phyloP scores from a whole-genome alignment of 768 basidiomycete genomes.

The Aureoboletus auriporus region DNA sequence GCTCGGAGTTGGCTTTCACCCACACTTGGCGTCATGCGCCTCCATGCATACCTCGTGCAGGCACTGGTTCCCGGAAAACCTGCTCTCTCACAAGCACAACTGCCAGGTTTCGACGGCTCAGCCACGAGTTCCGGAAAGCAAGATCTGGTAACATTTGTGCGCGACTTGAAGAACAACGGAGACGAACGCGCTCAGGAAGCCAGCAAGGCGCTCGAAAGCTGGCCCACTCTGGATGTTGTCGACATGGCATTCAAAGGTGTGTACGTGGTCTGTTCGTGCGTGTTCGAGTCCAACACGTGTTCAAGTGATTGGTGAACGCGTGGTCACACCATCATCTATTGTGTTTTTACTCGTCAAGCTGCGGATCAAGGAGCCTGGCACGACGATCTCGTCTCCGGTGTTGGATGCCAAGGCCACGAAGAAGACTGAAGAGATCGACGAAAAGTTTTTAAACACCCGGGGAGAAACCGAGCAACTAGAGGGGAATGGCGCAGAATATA shows the following conservation, averaged over 20 bases:
- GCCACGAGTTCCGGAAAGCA: constrained; percentile 22
- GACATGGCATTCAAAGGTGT: constrained; percentile 84
- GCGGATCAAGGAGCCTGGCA: constrained; percentile 58
- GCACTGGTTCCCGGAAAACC: constrained; percentile 61
- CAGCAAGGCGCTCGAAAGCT: constrained; percentile 59
- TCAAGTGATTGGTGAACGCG: constrained; percentile 84
- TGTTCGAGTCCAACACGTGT: constrained; percentile 2
- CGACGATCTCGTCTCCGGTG: constrained; percentile 27
- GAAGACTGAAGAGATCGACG: constrained; percentile 58
- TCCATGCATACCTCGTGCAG: constrained; percentile 82
- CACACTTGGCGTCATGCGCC: constrained; percentile 71
- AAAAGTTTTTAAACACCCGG: constrained; percentile 62
- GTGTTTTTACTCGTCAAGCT: constrained; percentile 85
- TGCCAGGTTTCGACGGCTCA: constrained; percentile 64
- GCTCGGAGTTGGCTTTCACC: constrained; percentile 88
- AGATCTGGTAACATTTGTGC: constrained; percentile 17
- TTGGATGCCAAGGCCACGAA: constrained; percentile 42
- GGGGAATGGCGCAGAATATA: constrained; percentile 48
- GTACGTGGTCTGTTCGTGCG: constrained; percentile 7
- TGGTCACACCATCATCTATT: constrained; percentile 84
- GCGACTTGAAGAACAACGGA: constrained; percentile 12
- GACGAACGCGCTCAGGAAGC: constrained; percentile 20
- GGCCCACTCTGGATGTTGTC: constrained; percentile 76
- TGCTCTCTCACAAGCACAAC: constrained; percentile 56
- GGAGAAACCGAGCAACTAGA: constrained; percentile 60